Base-by-base conservation (phyloP, 116 monocot genomes). In the Papilionanthe hybrid region DNA sequence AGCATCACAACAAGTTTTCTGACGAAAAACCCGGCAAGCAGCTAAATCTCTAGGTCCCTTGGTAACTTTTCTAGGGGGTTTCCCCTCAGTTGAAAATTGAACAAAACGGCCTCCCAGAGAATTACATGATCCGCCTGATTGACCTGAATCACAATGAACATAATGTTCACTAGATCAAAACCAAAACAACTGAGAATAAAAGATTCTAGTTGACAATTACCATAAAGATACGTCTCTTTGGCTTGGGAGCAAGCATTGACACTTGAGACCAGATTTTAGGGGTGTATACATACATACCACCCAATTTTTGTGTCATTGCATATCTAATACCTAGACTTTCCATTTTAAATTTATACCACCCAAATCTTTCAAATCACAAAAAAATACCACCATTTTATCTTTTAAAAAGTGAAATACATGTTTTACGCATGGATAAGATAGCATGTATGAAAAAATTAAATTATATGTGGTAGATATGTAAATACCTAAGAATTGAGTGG, bases 1-100 rank as follows among this genome's bases (percentile, higher is more conserved):
- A 75, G 92, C 85, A 88, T 98, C 97, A 83, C 97, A 98, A 67
- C 97, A 98, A 18, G 97, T 98, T 25, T 75, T 92, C 75, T 93
- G 90, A 28, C 88, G 91, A 55, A 98, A 98, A 7, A 98, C 81
- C 43, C 94, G 86, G 72, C 97, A 98, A 68, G 94, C 81, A 29
- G 84, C 83, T 77, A 98, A 85, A 78, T 91, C 92, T 82, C 82
- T 88, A 9, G 91, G 87, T 79, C 97, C 97, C 79, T 88, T 92
- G 53, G 84, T 32, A 63, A 86, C 91, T 88, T 82, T 91, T 83
- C 77, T 77, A 58, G 94, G 97, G 42, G 87, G 86, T 79, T 90
- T 91, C 28, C 97, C 94, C 78, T 91, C 91, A 66, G 83, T 84
- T 77, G 87, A 81, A 77, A 98, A 98, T 82, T 91, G 82, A 80